Evolutionary conservation across 2,329 filamentous ascomycete genomes (phyloP), one percentile per base, ranked within the genome.

Genomic region (Aspergillus sojae): DNA sequence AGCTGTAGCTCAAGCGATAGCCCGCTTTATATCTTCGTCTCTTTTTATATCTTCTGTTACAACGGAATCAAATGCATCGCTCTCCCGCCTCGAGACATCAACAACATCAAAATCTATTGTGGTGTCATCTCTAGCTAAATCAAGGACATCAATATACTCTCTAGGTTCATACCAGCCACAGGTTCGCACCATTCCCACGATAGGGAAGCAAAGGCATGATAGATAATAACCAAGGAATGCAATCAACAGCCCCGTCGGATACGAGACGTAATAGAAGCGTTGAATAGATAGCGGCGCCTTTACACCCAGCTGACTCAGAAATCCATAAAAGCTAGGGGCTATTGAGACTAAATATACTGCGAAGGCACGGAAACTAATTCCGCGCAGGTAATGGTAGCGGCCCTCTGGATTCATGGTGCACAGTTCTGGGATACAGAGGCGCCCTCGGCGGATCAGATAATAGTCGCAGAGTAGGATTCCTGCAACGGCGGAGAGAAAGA

Each of bases 251-350:
- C 83, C 81, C 6, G 86, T 84, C 67, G 82, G 82, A 61, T 82
- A 84, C 0, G 85, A 85, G 28, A 88, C 77, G 64, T 85, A 86
- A 68, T 88, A 88, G 72, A 87, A 86, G 19, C 73, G 56, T 53
- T 66, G 32, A 21, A 70, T 69, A 0, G 73, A 74, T 0, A 73
- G 5, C 1, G 79, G 78, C 0, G 66, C 70, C 21, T 62, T 58
- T 4, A 81, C 77, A 1, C 79, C 80, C 74, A 81, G 77, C 26
- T 62, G 52, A 62, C 77, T 73, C 2, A 81, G 68, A 53, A 82
- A 82, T 1, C 78, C 79, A 53, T 77, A 78, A 55, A 82, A 79
- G 52, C 80, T 80, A 0, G 78, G 78, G 5, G 72, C 70, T n/a
- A 80, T 72, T 16, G 76, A 77, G 39, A 78, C 50, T 1, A 80